phyloP scores from a whole-genome alignment of 1,284 basidiomycete species.

The Stereum hirsutum region DNA sequence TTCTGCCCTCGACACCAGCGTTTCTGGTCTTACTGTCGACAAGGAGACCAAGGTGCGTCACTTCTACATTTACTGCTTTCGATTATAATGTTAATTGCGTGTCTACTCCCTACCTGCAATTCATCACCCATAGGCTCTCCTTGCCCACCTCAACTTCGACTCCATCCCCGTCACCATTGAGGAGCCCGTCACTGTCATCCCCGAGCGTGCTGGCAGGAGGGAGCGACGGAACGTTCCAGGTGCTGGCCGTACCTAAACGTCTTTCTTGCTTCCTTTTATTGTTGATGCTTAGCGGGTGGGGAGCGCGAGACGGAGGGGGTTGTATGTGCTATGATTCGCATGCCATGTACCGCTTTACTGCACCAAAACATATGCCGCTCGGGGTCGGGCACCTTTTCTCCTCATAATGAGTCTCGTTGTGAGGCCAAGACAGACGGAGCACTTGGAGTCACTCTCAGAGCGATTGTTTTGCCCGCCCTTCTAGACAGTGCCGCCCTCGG shows the following conservation, averaged over 20 bases:
- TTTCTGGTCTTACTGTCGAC: conserved; percentile 77
- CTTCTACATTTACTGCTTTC: not conserved
- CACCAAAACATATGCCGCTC: conserved; percentile 4
- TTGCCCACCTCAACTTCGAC: conserved; percentile 88
- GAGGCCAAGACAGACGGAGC: too few relatives aligned
- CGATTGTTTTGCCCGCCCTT: too few relatives aligned
- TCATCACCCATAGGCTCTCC: conserved; percentile 73
- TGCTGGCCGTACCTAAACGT: conserved; percentile 40
- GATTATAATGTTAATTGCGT: not conserved
- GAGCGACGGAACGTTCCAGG: conserved; percentile 82
- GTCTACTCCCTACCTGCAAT: conserved; percentile 3
- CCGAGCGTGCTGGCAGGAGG: conserved; percentile 66
- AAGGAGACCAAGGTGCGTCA: conserved; percentile 78
- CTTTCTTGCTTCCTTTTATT: not conserved
- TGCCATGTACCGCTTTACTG: conserved; percentile 10
- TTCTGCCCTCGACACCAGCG: conserved; percentile 82
- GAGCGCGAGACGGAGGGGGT: not conserved
- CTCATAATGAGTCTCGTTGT: too few relatives aligned
- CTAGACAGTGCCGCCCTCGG: too few relatives aligned
- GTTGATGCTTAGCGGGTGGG: not conserved
- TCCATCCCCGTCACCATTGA: conserved; percentile 69
- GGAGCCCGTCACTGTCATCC: conserved; percentile 55
- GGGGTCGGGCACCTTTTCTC: too few relatives aligned
- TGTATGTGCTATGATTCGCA: conserved; percentile 6
- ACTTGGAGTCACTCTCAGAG: too few relatives aligned